These are phyloP conservation scores for Orbilia brochopaga DNA, from an alignment of 2,329 filamentous ascomycete genomes.

Conservation along the genomic window DNA sequence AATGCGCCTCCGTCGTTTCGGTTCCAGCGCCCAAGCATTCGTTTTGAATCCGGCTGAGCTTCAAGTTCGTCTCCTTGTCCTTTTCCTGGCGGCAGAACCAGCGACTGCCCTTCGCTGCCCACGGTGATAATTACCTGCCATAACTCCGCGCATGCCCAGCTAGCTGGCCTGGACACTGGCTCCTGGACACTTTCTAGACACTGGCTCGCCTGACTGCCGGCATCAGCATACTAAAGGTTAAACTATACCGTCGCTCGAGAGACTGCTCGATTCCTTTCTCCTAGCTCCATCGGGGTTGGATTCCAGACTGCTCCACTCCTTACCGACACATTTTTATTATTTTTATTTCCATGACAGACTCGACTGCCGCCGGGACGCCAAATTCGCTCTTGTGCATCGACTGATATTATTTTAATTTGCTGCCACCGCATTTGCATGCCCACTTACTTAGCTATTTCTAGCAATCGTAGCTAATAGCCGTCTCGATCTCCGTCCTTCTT, in stretches of 20 bases:
- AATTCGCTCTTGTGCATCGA: background rate
- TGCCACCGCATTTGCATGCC: background rate
- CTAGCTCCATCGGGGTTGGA: background rate
- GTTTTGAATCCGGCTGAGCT: conserved; percentile 36
- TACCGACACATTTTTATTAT: background rate
- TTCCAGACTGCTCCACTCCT: background rate
- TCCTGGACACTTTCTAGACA: too few relatives aligned
- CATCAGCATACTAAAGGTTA: conserved; percentile 2
- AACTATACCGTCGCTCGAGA: background rate
- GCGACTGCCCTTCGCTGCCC: conserved; percentile 24
- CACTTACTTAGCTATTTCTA: conserved; percentile 6
- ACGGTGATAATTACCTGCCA: background rate
- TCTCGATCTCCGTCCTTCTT: too few relatives aligned
- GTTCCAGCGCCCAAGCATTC: conserved; percentile 46
- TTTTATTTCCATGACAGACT: conserved; percentile 2
- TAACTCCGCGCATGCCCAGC: conserved; percentile 14
- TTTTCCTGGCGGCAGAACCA: conserved; percentile 30
- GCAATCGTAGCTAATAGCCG: conserved; percentile 7
- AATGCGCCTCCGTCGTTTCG: conserved; percentile 46
- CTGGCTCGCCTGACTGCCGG: background rate
- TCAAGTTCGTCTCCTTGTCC: conserved; percentile 23
- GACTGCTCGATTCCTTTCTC: background rate
- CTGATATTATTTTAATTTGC: conserved; percentile 5
- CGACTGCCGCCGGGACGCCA: background rate
- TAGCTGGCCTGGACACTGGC: background rate